Evolutionary conservation across 176 grass and related monocot genomes (phyloP).

Genomic region (Phoenix roebelenii): DNA sequence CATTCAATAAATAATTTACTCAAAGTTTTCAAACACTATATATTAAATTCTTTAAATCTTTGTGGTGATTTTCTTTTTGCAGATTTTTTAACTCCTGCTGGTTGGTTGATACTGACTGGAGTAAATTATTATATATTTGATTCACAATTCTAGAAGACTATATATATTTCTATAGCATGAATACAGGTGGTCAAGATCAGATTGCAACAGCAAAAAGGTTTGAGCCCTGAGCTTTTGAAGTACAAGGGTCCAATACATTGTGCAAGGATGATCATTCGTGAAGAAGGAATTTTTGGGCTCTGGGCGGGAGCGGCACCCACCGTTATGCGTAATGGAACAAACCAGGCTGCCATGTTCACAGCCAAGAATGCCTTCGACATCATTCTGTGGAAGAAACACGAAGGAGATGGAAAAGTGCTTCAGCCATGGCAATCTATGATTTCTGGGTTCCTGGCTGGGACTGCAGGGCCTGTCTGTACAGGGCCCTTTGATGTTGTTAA

Average conservation of each 20-base stretch:
- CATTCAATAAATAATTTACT: no score
- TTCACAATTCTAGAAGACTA: no score
- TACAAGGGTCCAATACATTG: constrained; percentile 91
- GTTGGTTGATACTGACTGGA: no score
- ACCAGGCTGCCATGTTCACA: constrained; percentile 96
- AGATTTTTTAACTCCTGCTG: no score
- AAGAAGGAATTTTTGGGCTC: constrained; percentile 70
- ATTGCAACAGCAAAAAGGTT: constrained; percentile 81
- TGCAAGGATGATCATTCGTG: constrained; percentile 56
- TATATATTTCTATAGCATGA: neutral
- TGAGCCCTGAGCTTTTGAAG: constrained; percentile 58
- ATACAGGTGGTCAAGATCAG: constrained; percentile 85
- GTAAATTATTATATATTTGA: no score
- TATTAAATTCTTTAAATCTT: no score
- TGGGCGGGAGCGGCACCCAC: constrained; percentile 87
- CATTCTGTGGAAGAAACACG: constrained; percentile 88
- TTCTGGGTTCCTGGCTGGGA: constrained; percentile 91
- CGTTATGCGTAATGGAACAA: constrained; percentile 41
- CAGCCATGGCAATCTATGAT: constrained; percentile 96
- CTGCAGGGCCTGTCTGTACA: constrained; percentile 82
- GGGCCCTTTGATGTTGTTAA: constrained; percentile 93
- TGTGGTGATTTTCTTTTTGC: no score
- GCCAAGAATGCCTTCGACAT: constrained; percentile 86
- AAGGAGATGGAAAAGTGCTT: constrained; percentile 68
- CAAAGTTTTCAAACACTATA: no score